These are phyloP conservation scores for Leersia perrieri DNA, from an alignment of 176 grass and related monocot species.

Conservation along the genomic window DNA sequence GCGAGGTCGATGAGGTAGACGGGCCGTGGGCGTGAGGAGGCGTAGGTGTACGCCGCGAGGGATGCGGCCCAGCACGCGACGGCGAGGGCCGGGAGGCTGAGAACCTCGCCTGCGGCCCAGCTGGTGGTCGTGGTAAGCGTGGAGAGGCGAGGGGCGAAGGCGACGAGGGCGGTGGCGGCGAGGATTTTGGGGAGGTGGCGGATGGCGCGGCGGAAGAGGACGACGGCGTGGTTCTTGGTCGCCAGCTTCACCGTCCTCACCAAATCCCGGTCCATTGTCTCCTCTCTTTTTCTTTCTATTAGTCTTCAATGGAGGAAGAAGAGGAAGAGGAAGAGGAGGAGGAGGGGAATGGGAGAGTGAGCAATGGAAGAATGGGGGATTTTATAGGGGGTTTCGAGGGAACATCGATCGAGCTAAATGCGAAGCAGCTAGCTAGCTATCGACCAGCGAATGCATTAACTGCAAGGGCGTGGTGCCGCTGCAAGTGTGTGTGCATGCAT, in stretches of 20 bases:
- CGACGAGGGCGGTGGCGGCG: slow-evolving; percentile 17
- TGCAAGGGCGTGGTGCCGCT: neutral
- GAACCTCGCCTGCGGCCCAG: neutral
- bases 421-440: slow-evolving; percentile 11
- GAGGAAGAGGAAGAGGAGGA: neutral
- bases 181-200: slow-evolving; percentile 38
- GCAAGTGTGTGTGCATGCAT: neutral
- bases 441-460: slow-evolving; percentile 21
- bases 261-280: slow-evolving; percentile 24
- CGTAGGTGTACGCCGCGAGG: slow-evolving; percentile 35
- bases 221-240: slow-evolving; percentile 28
- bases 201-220: slow-evolving; percentile 31
- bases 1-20: slow-evolving; percentile 73
- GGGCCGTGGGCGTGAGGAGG: slow-evolving; percentile 36
- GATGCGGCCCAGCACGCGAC: neutral
- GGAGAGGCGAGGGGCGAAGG: neutral
- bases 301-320: neutral
- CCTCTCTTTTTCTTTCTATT: neutral
- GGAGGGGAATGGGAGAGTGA: neutral
- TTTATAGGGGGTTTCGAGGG: slow-evolving; percentile 43
- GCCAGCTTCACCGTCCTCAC: slow-evolving; percentile 30
- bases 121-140: neutral
- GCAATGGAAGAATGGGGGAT: slow-evolving; percentile 33
- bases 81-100: slow-evolving; percentile 3
- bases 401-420: neutral